A percentile compares a stretch with the other conserved stretches of the same genome.
phyloP scores from a whole-genome alignment of 2,329 filamentous ascomycete species.

The Fusarium proliferatum region DNA sequence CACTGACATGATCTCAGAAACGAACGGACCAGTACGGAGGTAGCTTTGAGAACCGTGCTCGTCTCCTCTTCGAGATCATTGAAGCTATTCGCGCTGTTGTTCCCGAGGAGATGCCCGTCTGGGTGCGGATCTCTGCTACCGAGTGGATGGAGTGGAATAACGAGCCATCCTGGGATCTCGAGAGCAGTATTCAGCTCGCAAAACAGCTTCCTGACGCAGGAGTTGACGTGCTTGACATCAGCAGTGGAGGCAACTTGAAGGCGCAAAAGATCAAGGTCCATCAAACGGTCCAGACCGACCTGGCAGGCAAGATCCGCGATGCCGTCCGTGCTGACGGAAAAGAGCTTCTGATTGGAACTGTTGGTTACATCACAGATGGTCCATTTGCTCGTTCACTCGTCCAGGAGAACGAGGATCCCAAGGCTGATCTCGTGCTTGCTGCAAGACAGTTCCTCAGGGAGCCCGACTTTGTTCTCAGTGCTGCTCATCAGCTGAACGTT shows the following conservation, averaged over 20 bases:
- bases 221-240: conserved; percentile 86
- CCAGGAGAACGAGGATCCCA: conserved; percentile 58
- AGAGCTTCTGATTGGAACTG: conserved; percentile 74
- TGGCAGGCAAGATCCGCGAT: conserved; percentile 77
- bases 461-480: conserved; percentile 79
- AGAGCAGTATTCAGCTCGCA: conserved; percentile 60
- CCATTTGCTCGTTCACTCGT: conserved; percentile 71
- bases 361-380: conserved; percentile 78
- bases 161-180: conserved; percentile 72
- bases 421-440: conserved; percentile 77
- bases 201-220: conserved; percentile 75
- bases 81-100: conserved; percentile 62
- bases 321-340: conserved; percentile 63
- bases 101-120: conserved; percentile 65
- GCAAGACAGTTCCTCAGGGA: conserved; percentile 85
- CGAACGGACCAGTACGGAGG: conserved; percentile 75
- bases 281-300: conserved; percentile 78
- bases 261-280: conserved; percentile 69
- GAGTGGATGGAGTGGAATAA: conserved; percentile 68
- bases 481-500: conserved; percentile 78
- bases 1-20: conserved; percentile 49
- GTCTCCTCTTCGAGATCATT: conserved; percentile 67
- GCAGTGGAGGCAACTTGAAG: conserved; percentile 76
- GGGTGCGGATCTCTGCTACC: conserved; percentile 69
- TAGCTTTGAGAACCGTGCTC: conserved; percentile 72